Evolutionary conservation across 176 grass and related monocot genomes (phyloP).

Genomic region (Rhynchospora breviuscula): DNA sequence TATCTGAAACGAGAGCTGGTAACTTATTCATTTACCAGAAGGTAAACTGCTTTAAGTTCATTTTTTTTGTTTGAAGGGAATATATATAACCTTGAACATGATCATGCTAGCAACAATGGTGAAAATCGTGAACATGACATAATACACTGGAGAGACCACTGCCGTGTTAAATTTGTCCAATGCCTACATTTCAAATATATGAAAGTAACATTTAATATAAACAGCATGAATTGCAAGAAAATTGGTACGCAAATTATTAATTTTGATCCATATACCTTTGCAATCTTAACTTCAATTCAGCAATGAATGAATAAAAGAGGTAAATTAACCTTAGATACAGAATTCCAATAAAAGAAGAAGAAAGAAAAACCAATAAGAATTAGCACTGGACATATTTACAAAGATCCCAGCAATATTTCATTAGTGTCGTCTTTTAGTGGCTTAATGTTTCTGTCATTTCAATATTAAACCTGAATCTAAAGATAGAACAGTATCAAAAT

Average conservation of each 20-base stretch:
- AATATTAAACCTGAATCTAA: background rate
- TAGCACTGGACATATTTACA: background rate
- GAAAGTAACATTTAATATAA: background rate
- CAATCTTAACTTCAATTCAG: background rate
- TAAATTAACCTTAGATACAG: background rate
- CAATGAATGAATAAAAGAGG: background rate
- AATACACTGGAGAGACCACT: slow-evolving; percentile 83
- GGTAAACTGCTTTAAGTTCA: too few species aligned
- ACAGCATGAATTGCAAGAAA: background rate
- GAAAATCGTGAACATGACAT: slow-evolving; percentile 94
- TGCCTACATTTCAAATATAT: slow-evolving; percentile 41
- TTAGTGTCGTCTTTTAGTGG: background rate
- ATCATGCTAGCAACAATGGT: slow-evolving; percentile 96
- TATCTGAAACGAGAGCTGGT: background rate
- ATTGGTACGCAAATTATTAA: background rate
- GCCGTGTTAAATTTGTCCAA: slow-evolving; percentile 83
- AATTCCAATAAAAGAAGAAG: background rate
- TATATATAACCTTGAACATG: slow-evolving; percentile 70
- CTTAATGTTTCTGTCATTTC: background rate
- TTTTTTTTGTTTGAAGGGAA: background rate
- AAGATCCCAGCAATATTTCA: background rate
- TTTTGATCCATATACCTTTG: background rate
- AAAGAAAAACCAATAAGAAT: background rate
- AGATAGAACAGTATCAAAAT: background rate
- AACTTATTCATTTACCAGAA: background rate